Evolutionary conservation across 2,329 filamentous ascomycete species (phyloP), one percentile per base, ranked within the genome.

Genomic region (Nakataea oryzae): DNA sequence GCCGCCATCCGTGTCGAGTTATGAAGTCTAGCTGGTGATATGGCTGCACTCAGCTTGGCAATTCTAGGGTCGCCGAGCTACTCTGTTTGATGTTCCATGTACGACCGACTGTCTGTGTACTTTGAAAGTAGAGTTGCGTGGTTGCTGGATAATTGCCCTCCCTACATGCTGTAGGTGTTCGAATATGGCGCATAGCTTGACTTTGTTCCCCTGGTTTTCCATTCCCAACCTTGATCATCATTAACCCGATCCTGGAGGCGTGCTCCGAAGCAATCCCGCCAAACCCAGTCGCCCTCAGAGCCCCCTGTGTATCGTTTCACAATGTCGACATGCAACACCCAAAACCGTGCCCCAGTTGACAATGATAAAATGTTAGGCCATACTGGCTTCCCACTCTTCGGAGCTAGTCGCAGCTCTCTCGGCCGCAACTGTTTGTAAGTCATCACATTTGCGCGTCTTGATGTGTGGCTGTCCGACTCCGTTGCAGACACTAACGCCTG

Each of bases 1-100:
- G 85, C 85, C 3, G 68, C 71, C 47, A 63, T 81, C 21, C 74
- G 73, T 57, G 63, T 64, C 54, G 63, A 65, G 58, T 7, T 66
- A n/a, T 69, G 58, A 67, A 4, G n/a, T n/a, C 21, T n/a, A n/a
- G 9, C 41, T 50, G 41, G 9, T 24, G 13, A n/a, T 8, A 8
- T 17, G 1, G 21, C 41, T 50, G 41, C 13, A 9, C 21, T 50
- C 13, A n/a, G 41, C 11, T 14, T 50, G 41, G 41, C 21, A n/a
- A 24, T 7, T 9, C 41, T 9, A n/a, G 11, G 41, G 21, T n/a
- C 5, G 41, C 41, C 1, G 21, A 41, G 34, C 34, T 41, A 21
- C 34, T 7, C 21, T 14, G 11, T 5, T 6, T 21, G 34, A 14
- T 7, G 17, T 17, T 47, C 21, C 34, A 17, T 14, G 8, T 21